These are phyloP conservation scores for Yamadazyma takamatsuzukensis DNA, from an alignment of 805 yeast genomes.

Conservation along the genomic window DNA sequence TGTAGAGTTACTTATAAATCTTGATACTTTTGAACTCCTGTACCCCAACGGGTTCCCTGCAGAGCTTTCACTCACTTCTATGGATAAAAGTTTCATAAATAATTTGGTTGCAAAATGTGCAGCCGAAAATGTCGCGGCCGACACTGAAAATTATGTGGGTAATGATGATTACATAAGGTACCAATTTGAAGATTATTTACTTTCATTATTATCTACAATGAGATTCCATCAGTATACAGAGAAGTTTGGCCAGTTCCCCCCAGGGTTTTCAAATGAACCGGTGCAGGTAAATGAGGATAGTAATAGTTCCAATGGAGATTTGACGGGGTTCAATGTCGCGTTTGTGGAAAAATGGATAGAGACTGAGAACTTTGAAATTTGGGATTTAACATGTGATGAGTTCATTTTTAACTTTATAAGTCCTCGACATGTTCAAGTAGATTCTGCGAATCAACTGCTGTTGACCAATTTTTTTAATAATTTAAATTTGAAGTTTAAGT, in stretches of 20 bases:
- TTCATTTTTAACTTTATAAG: conserved; percentile 41
- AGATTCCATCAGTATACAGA: conserved; percentile 62
- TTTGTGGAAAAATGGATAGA: conserved; percentile 31
- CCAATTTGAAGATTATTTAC: conserved; percentile 86
- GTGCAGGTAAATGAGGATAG: conserved; percentile 13
- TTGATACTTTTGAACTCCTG: conserved; percentile 54
- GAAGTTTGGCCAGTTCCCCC: conserved; percentile 35
- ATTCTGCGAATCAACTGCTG: conserved; percentile 9
- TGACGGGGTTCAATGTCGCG: conserved; percentile 25
- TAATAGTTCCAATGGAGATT: conserved; percentile 23
- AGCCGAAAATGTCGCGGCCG: conserved; percentile 25
- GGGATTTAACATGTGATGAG: conserved; percentile 41
- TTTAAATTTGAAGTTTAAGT: conserved; percentile 14
- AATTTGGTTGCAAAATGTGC: conserved; percentile 49
- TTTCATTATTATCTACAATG: conserved; percentile 68
- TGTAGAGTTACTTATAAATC: conserved; percentile 70
- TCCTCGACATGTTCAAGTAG: conserved; percentile 32
- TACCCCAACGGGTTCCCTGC: conserved; percentile 31
- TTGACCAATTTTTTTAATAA: conserved; percentile 24
- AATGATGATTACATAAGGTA: conserved; percentile 81
- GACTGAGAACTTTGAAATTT: conserved; percentile 35
- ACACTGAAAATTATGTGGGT: conserved; percentile 31
- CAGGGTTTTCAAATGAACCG: conserved; percentile 28
- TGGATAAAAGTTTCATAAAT: conserved; percentile 76
- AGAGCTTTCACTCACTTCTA: conserved; percentile 27